Evolutionary conservation across 441 rosid genomes (phyloP).

Genomic region (Melastoma candidum): DNA sequence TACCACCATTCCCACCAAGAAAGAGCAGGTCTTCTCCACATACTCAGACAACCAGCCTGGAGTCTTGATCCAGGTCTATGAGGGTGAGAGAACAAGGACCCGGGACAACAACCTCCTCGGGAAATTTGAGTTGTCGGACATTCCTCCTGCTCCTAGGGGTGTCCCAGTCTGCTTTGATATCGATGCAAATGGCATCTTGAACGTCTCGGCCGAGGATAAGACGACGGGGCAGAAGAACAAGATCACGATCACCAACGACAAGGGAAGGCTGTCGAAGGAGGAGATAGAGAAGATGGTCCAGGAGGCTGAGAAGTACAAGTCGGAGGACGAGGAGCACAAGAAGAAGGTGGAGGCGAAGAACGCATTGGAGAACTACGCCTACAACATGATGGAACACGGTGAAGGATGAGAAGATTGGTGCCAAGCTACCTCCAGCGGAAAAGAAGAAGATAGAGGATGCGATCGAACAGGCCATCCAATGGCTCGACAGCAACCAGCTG

Average conservation of each 20-base stretch:
- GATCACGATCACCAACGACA: slow-evolving; percentile 10
- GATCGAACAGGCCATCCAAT: slow-evolving; percentile 1
- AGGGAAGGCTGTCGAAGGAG: slow-evolving; percentile 5
- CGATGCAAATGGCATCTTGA: slow-evolving; percentile 8
- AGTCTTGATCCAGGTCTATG: slow-evolving; percentile 7
- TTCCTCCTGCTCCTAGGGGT: neutral
- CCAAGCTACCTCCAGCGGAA: slow-evolving; percentile 2
- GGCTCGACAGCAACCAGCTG: slow-evolving; percentile 10
- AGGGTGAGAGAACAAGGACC: slow-evolving; percentile 9
- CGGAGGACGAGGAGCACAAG: slow-evolving; percentile 6
- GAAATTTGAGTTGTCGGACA: slow-evolving; percentile 4
- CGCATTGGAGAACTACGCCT: slow-evolving; percentile 1
- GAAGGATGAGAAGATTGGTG: slow-evolving; percentile 4
- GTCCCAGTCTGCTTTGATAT: slow-evolving; percentile 7
- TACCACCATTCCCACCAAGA: slow-evolving; percentile 1
- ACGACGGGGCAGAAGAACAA: slow-evolving; percentile 5
- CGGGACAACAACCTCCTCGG: slow-evolving; percentile 7
- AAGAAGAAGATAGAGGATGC: slow-evolving; percentile 9
- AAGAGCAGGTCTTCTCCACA: slow-evolving; percentile 1
- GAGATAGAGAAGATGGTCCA: slow-evolving; percentile 8
- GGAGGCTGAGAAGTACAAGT: slow-evolving; percentile 10
- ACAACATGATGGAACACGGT: slow-evolving; percentile 6
- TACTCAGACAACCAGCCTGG: slow-evolving; percentile 5
- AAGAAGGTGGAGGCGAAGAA: slow-evolving; percentile 8
- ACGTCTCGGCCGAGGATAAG: slow-evolving; percentile 7